These are phyloP conservation scores for Meyerozyma guilliermondii DNA, from an alignment of 1,139 yeast genomes.

Conservation along the genomic window DNA sequence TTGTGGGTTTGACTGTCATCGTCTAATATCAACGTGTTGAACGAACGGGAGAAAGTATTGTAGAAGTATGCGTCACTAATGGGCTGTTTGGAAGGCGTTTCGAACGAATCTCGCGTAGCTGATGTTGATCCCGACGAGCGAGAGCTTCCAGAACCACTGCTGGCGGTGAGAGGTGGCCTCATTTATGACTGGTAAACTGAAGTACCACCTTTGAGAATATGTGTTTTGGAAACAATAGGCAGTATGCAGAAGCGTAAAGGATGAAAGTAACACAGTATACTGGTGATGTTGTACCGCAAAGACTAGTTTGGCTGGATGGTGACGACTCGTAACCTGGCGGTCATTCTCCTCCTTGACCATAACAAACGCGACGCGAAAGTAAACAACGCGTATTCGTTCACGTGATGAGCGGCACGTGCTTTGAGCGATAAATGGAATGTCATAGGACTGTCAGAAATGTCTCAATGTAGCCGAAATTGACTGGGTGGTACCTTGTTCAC, in stretches of 20 bases:
- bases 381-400: not conserved
- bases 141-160: not conserved
- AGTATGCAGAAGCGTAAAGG: too few species aligned
- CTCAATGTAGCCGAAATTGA: too few species aligned
- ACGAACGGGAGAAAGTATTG: conserved; percentile 32
- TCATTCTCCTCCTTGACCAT: conserved; percentile 1
- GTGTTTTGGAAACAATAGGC: too few species aligned
- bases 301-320: not conserved
- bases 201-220: not conserved
- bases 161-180: conserved; percentile 1
- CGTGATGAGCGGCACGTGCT: not conserved
- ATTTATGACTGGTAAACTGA: not conserved
- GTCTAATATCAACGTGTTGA: conserved; percentile 41
- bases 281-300: not conserved
- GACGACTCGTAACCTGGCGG: not conserved
- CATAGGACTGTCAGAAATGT: too few species aligned
- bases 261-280: too few species aligned
- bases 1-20: conserved; percentile 16
- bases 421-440: too few species aligned
- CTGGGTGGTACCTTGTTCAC: too few species aligned
- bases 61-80: not conserved
- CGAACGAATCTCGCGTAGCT: not conserved
- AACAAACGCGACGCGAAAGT: conserved; percentile 2
- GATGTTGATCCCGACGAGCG: not conserved
- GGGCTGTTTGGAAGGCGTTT: conserved; percentile 1